Percentiles rank a stretch among this genome's conserved stretches.
Conservation (phyloP, 1,284 basidiomycete genomes). For the Fomitopsis palustris region DNA sequence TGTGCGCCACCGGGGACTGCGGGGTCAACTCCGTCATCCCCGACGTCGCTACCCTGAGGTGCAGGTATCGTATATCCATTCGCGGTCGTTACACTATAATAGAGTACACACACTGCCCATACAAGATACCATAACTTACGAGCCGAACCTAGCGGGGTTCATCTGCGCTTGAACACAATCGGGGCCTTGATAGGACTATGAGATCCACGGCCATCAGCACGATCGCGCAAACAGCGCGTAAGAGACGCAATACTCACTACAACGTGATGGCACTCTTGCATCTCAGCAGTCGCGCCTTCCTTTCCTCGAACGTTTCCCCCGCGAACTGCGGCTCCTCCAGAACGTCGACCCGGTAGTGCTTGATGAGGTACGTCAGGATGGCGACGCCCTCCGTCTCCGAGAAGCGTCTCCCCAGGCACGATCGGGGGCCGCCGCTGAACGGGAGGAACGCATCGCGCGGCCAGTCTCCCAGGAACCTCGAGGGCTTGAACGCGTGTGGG, state of each 20-base stretch:
- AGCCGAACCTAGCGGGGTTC: background rate
- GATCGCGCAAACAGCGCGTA: background rate
- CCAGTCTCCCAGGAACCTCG: constrained; percentile 37
- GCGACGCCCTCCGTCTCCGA: constrained; percentile 28
- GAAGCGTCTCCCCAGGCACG: constrained; percentile 38
- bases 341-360: constrained; percentile 21
- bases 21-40: too few relatives aligned
- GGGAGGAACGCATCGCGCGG: constrained; percentile 39
- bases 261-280: constrained; percentile 12
- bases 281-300: constrained; percentile 23
- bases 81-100: background rate
- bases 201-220: background rate
- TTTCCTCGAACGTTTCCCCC: constrained; percentile 27
- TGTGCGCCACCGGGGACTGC: too few relatives aligned
- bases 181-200: constrained; percentile 12
- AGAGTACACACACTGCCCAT: background rate
- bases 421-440: constrained; percentile 34
- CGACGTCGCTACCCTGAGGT: too few relatives aligned
- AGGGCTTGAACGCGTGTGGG: constrained; percentile 36
- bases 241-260: constrained; percentile 8
- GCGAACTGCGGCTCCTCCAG: constrained; percentile 29
- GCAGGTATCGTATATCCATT: too few relatives aligned
- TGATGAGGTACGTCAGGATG: constrained; percentile 16
- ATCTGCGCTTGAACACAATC: constrained; percentile 14
- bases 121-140: background rate